Base-by-base conservation (phyloP, 2,329 filamentous ascomycete species). In the Fusarium sp. region DNA sequence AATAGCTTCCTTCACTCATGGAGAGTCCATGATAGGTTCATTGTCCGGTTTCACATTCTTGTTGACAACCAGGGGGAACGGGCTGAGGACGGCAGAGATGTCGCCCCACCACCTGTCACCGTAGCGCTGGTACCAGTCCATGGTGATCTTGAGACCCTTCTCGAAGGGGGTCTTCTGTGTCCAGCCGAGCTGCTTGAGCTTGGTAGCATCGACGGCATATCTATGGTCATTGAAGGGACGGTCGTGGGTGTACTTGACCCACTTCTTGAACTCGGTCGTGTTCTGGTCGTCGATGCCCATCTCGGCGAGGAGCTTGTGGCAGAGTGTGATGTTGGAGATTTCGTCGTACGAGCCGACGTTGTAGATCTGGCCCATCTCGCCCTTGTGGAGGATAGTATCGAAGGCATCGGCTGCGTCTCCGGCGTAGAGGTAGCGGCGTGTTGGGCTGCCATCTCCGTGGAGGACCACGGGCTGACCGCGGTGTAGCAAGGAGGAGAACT, bases 261-360 rank as follows among this genome's bases (percentile, higher is more conserved):
- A 93, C 76, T 88, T 88, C 67, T 87, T 85, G 63, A 92, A 86
- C 63, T 91, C 86, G 66, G 88, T 86, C 29, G 84, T 81, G 5
- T 83, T 85, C 18, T 85, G 82, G 68, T 88, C 83, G 6, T 85
- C 82, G 67, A 93, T 87, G 22, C 86, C 86, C 79, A 95, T 90
- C 65, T 91, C 86, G 33, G 86, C 85, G 27, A 95, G 86, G 22
- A 96, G 85, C 80, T 88, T 89, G 68, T 85, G 83, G 82, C 93
- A 93, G 7, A 96, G 86, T 3, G 91, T 87, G 20, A 93, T 84
- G 80, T 95, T 95, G 73, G 92, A 93, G 56, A 95, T 89, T 80
- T 95, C 93, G 80, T 95, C 92, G 69, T 89, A 88, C 0, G 94
- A 95, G 52, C 92, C 92, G 11, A 97, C 93, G 74, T 97, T 97